Evolutionary conservation across 2,329 filamentous ascomycete genomes (phyloP).

Genomic region (Claviceps quebecensis): DNA sequence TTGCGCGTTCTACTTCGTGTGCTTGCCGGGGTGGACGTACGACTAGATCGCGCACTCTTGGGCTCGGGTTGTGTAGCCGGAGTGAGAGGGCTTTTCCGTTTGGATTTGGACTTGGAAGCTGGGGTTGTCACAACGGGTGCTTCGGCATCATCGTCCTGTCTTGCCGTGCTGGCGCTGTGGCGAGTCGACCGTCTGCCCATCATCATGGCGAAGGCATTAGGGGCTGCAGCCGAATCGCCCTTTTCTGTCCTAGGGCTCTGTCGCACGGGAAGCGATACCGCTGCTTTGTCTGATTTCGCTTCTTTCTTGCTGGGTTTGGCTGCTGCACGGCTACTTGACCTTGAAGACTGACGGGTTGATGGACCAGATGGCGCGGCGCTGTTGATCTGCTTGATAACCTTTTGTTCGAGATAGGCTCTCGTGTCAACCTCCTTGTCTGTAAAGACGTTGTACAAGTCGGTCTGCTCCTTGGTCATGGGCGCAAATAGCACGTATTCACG

Average conservation of each 20-base stretch:
- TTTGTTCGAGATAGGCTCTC: conserved; percentile 69
- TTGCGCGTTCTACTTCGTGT: conserved; percentile 37
- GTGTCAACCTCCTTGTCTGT: conserved; percentile 44
- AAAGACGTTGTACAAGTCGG: conserved; percentile 66
- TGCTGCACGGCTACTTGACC: conserved; percentile 19
- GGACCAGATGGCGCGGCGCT: conserved; percentile 18
- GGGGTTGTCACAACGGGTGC: conserved; percentile 7
- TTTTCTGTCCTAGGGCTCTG: conserved; percentile 22
- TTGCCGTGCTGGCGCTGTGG: conserved; percentile 8
- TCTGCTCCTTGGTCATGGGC: conserved; percentile 79
- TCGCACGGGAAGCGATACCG: conserved; percentile 20
- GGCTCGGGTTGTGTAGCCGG: conserved; percentile 19
- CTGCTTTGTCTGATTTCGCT: conserved; percentile 6
- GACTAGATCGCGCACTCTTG: conserved; percentile 65
- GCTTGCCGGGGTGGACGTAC: conserved; percentile 57
- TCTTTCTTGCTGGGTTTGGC: conserved; percentile 7
- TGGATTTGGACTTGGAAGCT: conserved; percentile 13
- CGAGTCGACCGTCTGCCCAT: conserved; percentile 28
- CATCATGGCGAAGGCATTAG: conserved; percentile 39
- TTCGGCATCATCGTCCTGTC: conserved; percentile 15
- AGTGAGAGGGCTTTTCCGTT: conserved; percentile 19
- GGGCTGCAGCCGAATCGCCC: conserved; percentile 7
- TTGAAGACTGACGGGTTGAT: conserved; percentile 20
- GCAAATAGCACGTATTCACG: conserved; percentile 92
- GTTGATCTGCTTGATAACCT: conserved; percentile 52